These are phyloP conservation scores for Apostasia ramifera DNA, from an alignment of 106 monocot species.

Conservation along the genomic window DNA sequence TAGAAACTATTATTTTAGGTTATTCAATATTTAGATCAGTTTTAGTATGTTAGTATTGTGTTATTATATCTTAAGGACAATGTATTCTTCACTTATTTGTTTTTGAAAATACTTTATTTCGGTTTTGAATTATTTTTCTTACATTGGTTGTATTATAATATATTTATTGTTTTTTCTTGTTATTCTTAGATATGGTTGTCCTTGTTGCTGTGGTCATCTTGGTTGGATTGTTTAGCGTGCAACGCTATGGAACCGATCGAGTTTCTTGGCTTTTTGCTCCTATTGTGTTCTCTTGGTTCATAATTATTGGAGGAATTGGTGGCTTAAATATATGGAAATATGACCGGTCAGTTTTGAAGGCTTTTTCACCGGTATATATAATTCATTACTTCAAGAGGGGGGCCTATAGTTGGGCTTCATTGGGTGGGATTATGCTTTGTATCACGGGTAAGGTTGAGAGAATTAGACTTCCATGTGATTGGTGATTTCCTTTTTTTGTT, in stretches of 20 bases:
- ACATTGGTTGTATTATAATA: no score
- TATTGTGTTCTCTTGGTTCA: slow-evolving; percentile 77
- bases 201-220: slow-evolving; percentile 80
- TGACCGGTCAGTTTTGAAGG: slow-evolving; percentile 64
- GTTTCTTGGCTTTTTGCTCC: slow-evolving; percentile 94
- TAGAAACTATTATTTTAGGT: no score
- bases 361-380: slow-evolving; percentile 76
- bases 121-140: no score
- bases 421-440: slow-evolving; percentile 93
- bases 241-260: slow-evolving; percentile 75
- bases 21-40: no score
- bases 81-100: no score
- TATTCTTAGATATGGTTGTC: slow-evolving; percentile 61
- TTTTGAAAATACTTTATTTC: no score
- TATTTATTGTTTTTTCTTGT: background rate
- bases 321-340: slow-evolving; percentile 75
- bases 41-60: no score
- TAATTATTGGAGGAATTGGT: slow-evolving; percentile 77
- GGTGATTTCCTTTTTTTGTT: background rate
- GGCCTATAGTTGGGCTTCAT: slow-evolving; percentile 53
- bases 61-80: no score
- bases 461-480: background rate
- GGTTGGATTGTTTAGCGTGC: slow-evolving; percentile 65
- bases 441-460: slow-evolving; percentile 31
- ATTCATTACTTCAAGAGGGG: slow-evolving; percentile 55